Percentiles rank a stretch among this genome's conserved stretches.
Conservation (phyloP, 257 asterid species). For the Salvia rosmarinus region DNA sequence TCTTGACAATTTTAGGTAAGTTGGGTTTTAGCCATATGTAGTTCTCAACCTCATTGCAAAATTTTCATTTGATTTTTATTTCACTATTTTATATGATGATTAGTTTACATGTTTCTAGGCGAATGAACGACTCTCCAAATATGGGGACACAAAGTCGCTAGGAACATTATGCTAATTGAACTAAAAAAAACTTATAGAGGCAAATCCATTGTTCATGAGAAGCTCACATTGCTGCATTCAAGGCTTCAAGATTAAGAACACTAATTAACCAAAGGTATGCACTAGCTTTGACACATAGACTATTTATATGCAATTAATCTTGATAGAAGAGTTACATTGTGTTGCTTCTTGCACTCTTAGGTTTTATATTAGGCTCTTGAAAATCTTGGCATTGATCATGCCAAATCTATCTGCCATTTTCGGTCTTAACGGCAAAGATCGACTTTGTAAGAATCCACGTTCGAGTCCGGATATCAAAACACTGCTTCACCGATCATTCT, state of each 20-base stretch:
- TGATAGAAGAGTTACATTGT: conserved; percentile 11
- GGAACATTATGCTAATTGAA: no score
- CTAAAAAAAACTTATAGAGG: conserved; percentile 79
- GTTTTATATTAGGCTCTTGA: conserved; percentile 23
- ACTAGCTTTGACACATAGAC: conserved; percentile 22
- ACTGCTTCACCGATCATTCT: conserved; percentile 77
- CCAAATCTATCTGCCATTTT: conserved; percentile 38
- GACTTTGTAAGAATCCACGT: conserved; percentile 97
- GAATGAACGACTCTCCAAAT: no score
- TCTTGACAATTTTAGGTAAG: no score
- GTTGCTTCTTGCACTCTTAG: background rate
- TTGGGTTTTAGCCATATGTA: no score
- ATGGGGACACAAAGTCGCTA: conserved; percentile 8
- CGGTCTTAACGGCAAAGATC: conserved; percentile 97
- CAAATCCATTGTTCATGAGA: conserved; percentile 79
- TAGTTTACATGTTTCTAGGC: no score
- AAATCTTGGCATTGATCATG: conserved; percentile 2
- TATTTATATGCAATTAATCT: conserved; percentile 19
- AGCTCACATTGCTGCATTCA: no score
- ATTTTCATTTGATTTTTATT: no score
- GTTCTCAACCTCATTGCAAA: no score
- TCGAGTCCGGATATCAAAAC: conserved; percentile 94
- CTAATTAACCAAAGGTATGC: conserved; percentile 48
- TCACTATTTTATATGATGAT: no score
- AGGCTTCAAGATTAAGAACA: no score